Evolutionary conservation across 345 rosid species (phyloP).

Genomic region (Excoecaria cochinchinensis): DNA sequence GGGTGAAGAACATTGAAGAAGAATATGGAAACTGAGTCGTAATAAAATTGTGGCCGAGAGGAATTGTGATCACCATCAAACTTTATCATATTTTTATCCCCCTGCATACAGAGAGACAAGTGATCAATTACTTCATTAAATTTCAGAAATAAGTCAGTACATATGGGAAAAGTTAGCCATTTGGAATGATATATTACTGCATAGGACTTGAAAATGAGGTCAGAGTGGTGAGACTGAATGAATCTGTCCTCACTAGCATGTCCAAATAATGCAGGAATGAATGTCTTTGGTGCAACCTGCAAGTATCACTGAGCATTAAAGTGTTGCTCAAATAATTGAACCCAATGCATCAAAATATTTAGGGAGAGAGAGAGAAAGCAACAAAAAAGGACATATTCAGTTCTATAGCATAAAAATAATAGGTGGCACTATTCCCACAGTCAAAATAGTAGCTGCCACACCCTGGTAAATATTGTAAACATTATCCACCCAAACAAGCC

Average conservation of each 20-base stretch:
- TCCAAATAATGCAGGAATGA: constrained; percentile 34
- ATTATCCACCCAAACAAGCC: neutral
- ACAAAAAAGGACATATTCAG: neutral
- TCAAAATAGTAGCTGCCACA: neutral
- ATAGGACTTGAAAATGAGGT: constrained; percentile 31
- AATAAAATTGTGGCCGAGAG: constrained; percentile 85
- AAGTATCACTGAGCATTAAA: constrained; percentile 15
- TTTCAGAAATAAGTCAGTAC: constrained; percentile 10
- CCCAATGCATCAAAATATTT: neutral
- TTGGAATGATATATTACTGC: constrained; percentile 27
- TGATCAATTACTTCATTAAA: neutral
- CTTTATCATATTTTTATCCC: constrained; percentile 89
- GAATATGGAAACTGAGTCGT: constrained; percentile 93
- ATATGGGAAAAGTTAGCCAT: neutral
- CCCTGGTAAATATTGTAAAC: neutral
- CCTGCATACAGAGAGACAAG: constrained; percentile 51
- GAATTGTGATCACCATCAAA: constrained; percentile 97
- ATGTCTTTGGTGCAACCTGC: constrained; percentile 38
- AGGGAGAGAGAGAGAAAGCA: neutral
- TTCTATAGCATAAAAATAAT: neutral
- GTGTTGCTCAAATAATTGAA: constrained; percentile 5
- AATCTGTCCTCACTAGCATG: constrained; percentile 37
- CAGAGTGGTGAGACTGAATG: constrained; percentile 36
- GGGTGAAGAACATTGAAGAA: constrained; percentile 87
- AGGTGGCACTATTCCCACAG: neutral